Evolutionary conservation across 1,139 yeast genomes (phyloP).

Genomic region (Hyphopichia pseudoburtonii): DNA sequence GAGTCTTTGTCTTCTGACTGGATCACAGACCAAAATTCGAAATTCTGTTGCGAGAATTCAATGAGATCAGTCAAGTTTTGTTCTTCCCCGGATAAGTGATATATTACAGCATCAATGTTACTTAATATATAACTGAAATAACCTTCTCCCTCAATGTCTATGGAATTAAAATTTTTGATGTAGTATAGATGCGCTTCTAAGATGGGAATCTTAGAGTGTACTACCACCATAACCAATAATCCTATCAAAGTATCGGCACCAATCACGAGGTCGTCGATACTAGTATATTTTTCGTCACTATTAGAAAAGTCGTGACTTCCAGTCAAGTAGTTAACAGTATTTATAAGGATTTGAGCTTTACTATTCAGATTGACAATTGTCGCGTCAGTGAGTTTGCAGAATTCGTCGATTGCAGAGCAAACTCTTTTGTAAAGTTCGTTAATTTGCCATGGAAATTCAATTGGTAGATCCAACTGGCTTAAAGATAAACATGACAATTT

Average conservation of each 20-base stretch:
- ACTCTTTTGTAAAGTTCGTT: slow-evolving; percentile 51
- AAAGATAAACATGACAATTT: slow-evolving; percentile 57
- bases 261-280: slow-evolving; percentile 31
- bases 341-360: slow-evolving; percentile 54
- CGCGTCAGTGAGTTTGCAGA: slow-evolving; percentile 49
- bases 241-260: slow-evolving; percentile 86
- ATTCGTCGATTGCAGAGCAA: slow-evolving; percentile 51
- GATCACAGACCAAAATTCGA: slow-evolving; percentile 56
- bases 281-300: slow-evolving; percentile 5
- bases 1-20: slow-evolving; percentile 27
- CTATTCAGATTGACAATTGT: slow-evolving; percentile 49
- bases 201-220: slow-evolving; percentile 59
- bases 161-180: slow-evolving; percentile 56
- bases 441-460: slow-evolving; percentile 36
- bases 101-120: slow-evolving; percentile 79
- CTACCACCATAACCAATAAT: slow-evolving; percentile 67
- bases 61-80: slow-evolving; percentile 40
- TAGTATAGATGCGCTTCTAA: slow-evolving; percentile 67
- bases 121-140: slow-evolving; percentile 53
- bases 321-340: slow-evolving; percentile 56
- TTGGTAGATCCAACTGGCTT: slow-evolving; percentile 69
- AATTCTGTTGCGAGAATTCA: slow-evolving; percentile 47
- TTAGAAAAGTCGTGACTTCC: slow-evolving; percentile 11
- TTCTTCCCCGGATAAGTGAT: slow-evolving; percentile 48
- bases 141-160: slow-evolving; percentile 29